phyloP scores from a whole-genome alignment of 805 yeast genomes.

The Blastobotrys parvus region DNA sequence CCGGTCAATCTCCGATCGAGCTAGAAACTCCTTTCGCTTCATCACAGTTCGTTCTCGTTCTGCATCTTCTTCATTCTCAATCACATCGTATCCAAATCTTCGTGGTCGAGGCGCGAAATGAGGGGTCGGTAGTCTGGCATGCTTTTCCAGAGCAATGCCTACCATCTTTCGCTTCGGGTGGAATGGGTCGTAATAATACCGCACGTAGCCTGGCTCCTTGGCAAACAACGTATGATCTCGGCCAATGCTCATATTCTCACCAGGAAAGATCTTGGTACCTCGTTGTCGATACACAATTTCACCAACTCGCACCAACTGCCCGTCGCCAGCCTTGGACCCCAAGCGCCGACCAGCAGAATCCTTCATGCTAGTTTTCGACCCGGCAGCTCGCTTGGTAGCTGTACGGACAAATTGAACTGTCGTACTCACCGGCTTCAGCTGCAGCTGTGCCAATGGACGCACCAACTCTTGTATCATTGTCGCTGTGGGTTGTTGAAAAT shows the following conservation, averaged over 20 bases:
- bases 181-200: conserved; percentile 90
- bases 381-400: conserved; percentile 91
- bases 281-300: conserved; percentile 88
- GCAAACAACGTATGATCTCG: conserved; percentile 91
- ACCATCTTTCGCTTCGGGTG: conserved; percentile 87
- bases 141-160: conserved; percentile 70
- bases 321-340: conserved; percentile 85
- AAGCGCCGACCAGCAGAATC: conserved; percentile 93
- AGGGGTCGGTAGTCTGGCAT: conserved; percentile 66
- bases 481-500: neutral
- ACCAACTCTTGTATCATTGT: neutral
- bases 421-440: neutral
- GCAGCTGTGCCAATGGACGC: neutral
- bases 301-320: conserved; percentile 67
- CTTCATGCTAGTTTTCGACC: conserved; percentile 87
- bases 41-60: conserved; percentile 50
- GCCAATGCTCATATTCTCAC: conserved; percentile 78
- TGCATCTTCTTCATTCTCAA: conserved; percentile 44
- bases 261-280: conserved; percentile 92
- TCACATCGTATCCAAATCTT: conserved; percentile 64
- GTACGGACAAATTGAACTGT: conserved; percentile 47
- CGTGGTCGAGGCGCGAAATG: conserved; percentile 86
- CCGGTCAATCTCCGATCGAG: conserved; percentile 43
- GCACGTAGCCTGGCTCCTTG: conserved; percentile 83
- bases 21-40: conserved; percentile 59